phyloP scores from a whole-genome alignment of 1,284 basidiomycete genomes.

The Pseudozyma pruni region DNA sequence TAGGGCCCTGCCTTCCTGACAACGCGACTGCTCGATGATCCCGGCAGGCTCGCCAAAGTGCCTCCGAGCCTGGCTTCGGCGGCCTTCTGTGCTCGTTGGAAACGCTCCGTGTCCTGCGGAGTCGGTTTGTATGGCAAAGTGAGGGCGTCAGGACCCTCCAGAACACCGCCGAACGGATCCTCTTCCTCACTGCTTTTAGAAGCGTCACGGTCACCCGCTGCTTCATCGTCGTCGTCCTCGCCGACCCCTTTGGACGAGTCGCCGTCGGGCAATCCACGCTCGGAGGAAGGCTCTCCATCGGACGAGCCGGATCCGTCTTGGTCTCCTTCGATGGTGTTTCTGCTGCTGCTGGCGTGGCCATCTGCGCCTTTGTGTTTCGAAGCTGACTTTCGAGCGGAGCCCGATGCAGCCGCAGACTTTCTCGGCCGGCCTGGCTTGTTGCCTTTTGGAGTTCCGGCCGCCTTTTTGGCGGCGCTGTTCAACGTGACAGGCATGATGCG shows the following conservation, averaged over 20 bases:
- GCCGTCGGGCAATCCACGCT: constrained; percentile 17
- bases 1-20: constrained; percentile 11
- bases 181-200: constrained; percentile 51
- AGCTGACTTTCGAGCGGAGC: constrained; percentile 10
- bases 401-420: constrained; percentile 17
- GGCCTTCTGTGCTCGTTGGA: constrained; percentile 77
- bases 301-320: constrained; percentile 28
- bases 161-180: constrained; percentile 81
- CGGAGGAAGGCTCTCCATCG: constrained; percentile 26
- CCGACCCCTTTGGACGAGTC: constrained; percentile 13
- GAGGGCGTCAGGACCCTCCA: constrained; percentile 79
- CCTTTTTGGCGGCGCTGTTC: constrained; percentile 11
- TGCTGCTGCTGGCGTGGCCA: constrained; percentile 17
- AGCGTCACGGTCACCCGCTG: constrained; percentile 24
- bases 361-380: constrained; percentile 11
- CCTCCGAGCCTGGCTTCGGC: constrained; percentile 75
- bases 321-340: constrained; percentile 13
- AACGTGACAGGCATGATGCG: constrained; percentile 1
- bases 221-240: constrained; percentile 35
- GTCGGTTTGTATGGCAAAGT: constrained; percentile 77
- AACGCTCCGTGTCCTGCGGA: constrained; percentile 78
- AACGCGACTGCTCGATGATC: constrained; percentile 27
- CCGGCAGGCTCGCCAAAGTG: constrained; percentile 42
- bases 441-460: constrained; percentile 12
- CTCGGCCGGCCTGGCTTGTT: constrained; percentile 24